These are phyloP conservation scores for Colletotrichum salicis DNA, from an alignment of 2,329 filamentous ascomycete genomes.

Conservation along the genomic window DNA sequence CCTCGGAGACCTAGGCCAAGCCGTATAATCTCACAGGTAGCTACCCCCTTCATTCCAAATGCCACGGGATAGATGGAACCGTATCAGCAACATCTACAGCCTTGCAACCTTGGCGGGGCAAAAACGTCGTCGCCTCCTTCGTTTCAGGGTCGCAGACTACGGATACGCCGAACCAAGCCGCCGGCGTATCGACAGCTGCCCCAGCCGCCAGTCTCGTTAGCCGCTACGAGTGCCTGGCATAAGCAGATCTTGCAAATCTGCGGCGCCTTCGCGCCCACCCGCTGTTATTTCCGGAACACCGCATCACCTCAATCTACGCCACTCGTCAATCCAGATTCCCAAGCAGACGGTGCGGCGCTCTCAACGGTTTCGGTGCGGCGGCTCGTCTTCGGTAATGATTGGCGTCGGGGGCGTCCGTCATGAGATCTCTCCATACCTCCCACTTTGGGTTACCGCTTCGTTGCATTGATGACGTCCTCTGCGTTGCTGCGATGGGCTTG, in stretches of 20 bases:
- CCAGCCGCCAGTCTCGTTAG: not conserved
- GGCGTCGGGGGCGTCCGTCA: conserved; percentile 2
- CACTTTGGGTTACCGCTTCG: not conserved
- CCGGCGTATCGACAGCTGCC: conserved; percentile 2
- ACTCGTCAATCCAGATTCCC: conserved; percentile 6
- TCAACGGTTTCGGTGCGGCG: conserved; percentile 19
- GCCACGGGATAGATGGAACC: not conserved
- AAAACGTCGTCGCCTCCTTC: conserved; percentile 11
- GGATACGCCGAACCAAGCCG: not conserved
- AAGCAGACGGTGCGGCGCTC: not conserved
- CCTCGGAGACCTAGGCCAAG: not conserved
- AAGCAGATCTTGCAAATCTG: conserved; percentile 2
- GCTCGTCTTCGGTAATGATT: conserved; percentile 5
- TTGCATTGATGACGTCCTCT: conserved; percentile 13
- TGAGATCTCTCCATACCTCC: not conserved
- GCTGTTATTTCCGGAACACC: conserved; percentile 20
- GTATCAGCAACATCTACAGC: not conserved
- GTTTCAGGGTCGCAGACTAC: conserved; percentile 21
- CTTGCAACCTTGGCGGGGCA: conserved; percentile 13
- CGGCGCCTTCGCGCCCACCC: conserved; percentile 5
- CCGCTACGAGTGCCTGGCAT: conserved; percentile 2
- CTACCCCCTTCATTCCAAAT: not conserved
- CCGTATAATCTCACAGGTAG: not conserved
- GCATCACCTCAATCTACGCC: conserved; percentile 3
- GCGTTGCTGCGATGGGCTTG: conserved; percentile 1